Base-by-base conservation (phyloP, 257 asterid genomes). In the Scutellaria baicalensis region DNA sequence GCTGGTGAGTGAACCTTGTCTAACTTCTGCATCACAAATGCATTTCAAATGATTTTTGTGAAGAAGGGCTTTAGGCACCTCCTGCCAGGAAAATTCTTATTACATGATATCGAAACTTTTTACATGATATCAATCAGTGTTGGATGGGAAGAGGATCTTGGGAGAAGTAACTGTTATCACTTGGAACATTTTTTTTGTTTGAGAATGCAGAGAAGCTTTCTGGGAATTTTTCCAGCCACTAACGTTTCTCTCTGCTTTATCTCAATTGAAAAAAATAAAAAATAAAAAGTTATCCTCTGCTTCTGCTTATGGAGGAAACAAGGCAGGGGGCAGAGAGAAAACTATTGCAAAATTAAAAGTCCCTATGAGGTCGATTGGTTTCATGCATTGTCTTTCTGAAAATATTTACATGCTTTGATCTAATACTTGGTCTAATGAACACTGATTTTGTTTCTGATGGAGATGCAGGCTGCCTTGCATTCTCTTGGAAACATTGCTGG, bases 401-500 rank as follows among this genome's bases (percentile, higher is more conserved):
- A 21, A 35, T 20, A 45, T 49, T 64, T 35, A 47, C 52, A 18
- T 59, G 40, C 58, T 59, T 60, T 58, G 71, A 57, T 74, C 64
- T 43, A 40, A 66, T 59, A 58, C 21, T 31, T 58, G 54, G 67
- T 63, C 42, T 42, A 55, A 68, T 54, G 61, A 54, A 68, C 51
- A 36, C 31, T 64, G 67, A 27, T 27, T 27, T 27, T 27, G 56
- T 70, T 55, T 48, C 63, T 35, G 17, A 70, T 77, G 75, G 64
- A 63, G 16, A 62, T 21, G 61, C 83, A 93, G 99, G 96, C 97
- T 75, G 97, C 97, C 64, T 71, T 91, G 86, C 97, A 94, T 78
- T 86, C 97, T 65, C 92, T 91, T 62, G 97, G 84, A 33, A 88
- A 85, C 84, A 86, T 89, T 77, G 83, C 75, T 47, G 99, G 99